Conservation (phyloP, 768 basidiomycete genomes). For the Asterophora parasitica region DNA sequence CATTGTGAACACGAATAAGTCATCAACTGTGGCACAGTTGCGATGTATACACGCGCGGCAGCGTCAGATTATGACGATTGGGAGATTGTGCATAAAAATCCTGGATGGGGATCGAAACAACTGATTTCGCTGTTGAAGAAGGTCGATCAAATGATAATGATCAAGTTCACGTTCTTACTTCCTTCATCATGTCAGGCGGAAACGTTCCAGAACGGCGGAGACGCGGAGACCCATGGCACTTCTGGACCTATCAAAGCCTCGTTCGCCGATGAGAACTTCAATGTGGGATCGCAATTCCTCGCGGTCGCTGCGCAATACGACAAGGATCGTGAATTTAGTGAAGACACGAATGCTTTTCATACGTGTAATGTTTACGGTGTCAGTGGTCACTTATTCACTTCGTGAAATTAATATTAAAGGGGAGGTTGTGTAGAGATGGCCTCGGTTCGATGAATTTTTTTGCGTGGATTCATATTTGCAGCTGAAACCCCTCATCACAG, state of each 20-base stretch:
- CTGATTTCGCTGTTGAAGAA: conserved; percentile 57
- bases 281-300: conserved; percentile 44
- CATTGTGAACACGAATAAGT: too few species aligned
- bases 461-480: not conserved
- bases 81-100: conserved; percentile 45
- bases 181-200: conserved; percentile 28
- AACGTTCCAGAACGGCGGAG: conserved; percentile 28
- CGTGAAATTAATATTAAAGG: not conserved
- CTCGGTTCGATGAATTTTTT: not conserved
- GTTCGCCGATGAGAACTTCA: conserved; percentile 31
- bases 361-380: conserved; percentile 46
- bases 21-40: conserved; percentile 23
- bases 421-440: not conserved
- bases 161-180: not conserved
- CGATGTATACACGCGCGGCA: conserved; percentile 53
- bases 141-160: conserved; percentile 25
- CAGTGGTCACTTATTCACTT: conserved; percentile 12
- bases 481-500: conserved; percentile 25
- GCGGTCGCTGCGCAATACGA: conserved; percentile 43
- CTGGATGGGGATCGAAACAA: conserved; percentile 56
- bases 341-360: conserved; percentile 46
- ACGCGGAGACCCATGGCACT: conserved; percentile 38
- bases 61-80: conserved; percentile 67
- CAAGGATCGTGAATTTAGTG: conserved; percentile 34
- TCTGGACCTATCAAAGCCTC: conserved; percentile 49